Base-by-base conservation (phyloP, 2,329 filamentous ascomycete species). In the Colletotrichum sp. region DNA sequence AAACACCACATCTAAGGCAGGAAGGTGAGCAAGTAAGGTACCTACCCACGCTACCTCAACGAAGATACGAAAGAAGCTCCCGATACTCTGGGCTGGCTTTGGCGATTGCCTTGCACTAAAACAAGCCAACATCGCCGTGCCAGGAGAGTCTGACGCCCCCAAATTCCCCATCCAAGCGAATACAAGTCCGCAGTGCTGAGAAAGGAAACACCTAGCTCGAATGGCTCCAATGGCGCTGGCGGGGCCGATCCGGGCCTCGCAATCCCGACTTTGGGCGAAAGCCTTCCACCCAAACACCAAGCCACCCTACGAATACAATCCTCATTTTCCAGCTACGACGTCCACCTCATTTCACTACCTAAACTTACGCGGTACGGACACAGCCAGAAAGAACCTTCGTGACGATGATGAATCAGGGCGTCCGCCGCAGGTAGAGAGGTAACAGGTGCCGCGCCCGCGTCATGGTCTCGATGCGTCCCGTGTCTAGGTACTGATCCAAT, bases 151-250 rank as follows among this genome's bases (percentile, higher is more conserved):
- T 56, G 30, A 72, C 72, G 72, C 69, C 72, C 43, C 38, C 66
- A 24, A 70, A 32, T 62, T 43, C 55, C 55, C 72, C 72, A 72
- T 65, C 32, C 38, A 72, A 74, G 55, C 62, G 68, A n/a, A 21
- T 48, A 48, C 43, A 61, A 71, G n/a, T 63, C 30, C 34, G 21
- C 21, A 18, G 26, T 24, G 48, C 12, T 66, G 16, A 52, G 28
- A 56, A 32, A 43, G 69, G 32, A 64, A 43, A 61, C 38, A 24
- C 18, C 36, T 69, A 52, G 62, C 61, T 43, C 61, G 4, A n/a
- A 32, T 38, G 18, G 43, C 43, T 48, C 43, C 3, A 21, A 48
- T 38, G 30, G 61, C n/a, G 28, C 61, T 32, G 28, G 61, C 52
- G 71, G 61, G 62, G 72, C 43, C 56, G 69, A 67, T 67, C 62